Percentiles rank a stretch among this genome's conserved stretches.
These are phyloP conservation scores for Solanum chilense DNA, from an alignment of 257 asterid species.

Conservation along the genomic window DNA sequence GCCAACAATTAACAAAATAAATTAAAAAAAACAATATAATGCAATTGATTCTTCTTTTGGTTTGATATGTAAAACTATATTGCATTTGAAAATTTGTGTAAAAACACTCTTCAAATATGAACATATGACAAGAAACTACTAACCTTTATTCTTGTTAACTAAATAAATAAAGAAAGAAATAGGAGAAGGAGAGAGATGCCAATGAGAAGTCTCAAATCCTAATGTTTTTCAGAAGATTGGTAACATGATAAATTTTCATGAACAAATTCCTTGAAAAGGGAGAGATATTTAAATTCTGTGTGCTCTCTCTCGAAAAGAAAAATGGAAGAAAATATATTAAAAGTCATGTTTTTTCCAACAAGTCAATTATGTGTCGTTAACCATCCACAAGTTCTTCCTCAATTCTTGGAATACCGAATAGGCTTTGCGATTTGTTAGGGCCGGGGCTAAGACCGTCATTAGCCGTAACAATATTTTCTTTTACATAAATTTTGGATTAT, in stretches of 20 bases:
- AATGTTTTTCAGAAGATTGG: neutral
- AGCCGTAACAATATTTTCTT: neutral
- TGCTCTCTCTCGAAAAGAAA: neutral
- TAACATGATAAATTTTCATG: neutral
- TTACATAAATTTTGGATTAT: neutral
- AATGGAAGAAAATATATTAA: neutral
- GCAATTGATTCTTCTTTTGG: neutral
- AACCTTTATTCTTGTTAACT: neutral
- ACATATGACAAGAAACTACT: neutral
- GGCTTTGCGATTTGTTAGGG: neutral
- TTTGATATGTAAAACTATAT: neutral
- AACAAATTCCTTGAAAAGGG: neutral
- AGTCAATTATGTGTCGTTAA: neutral
- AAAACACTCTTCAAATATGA: neutral
- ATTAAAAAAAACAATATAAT: neutral
- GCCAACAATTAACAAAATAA: neutral
- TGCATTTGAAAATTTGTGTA: neutral
- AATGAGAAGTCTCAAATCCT: conserved; percentile 5
- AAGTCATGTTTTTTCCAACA: neutral
- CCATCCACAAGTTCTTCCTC: conserved; percentile 20
- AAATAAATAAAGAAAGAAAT: neutral
- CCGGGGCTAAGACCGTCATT: neutral
- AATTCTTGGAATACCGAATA: conserved; percentile 6
- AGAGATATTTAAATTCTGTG: conserved; percentile 6
- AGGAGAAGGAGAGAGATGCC: conserved; percentile 1